A percentile compares a stretch with the other conserved stretches of the same genome.
These are phyloP conservation scores for Acer yangbiense DNA, from an alignment of 345 rosid genomes.

Conservation along the genomic window DNA sequence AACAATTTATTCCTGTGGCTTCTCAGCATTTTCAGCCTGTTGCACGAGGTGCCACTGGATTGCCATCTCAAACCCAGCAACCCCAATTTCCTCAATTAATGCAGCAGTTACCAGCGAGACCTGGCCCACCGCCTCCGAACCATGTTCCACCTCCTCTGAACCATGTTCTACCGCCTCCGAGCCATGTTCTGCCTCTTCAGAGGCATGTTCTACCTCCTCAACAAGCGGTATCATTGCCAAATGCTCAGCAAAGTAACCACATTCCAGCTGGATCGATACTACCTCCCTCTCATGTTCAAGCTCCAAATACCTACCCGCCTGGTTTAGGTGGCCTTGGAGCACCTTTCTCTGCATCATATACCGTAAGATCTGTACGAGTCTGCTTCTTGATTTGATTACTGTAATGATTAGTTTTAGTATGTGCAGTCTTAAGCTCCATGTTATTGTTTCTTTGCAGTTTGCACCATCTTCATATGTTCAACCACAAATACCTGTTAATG, in stretches of 20 bases:
- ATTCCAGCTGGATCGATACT: constrained; percentile 50
- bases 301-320: constrained; percentile 49
- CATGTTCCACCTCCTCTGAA: constrained; percentile 28
- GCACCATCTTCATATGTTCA: constrained; percentile 58
- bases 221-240: constrained; percentile 50
- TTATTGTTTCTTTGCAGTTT: constrained; percentile 50
- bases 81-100: constrained; percentile 61
- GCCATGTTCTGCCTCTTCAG: constrained; percentile 50
- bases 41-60: constrained; percentile 63
- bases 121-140: constrained; percentile 42
- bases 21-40: constrained; percentile 75
- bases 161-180: constrained; percentile 39
- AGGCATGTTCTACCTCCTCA: constrained; percentile 53
- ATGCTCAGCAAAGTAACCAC: constrained; percentile 51
- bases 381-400: constrained; percentile 18
- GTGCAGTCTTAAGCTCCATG: constrained; percentile 18
- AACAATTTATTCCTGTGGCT: constrained; percentile 61
- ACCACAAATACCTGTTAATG: constrained; percentile 40
- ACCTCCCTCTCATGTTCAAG: constrained; percentile 55
- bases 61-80: constrained; percentile 66
- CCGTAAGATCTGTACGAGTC: constrained; percentile 48
- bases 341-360: constrained; percentile 59
- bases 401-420: constrained; percentile 21
- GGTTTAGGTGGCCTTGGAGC: constrained; percentile 60
- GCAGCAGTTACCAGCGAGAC: constrained; percentile 68